phyloP scores from a whole-genome alignment of 768 basidiomycete genomes.

The Saitozyma sp. region DNA sequence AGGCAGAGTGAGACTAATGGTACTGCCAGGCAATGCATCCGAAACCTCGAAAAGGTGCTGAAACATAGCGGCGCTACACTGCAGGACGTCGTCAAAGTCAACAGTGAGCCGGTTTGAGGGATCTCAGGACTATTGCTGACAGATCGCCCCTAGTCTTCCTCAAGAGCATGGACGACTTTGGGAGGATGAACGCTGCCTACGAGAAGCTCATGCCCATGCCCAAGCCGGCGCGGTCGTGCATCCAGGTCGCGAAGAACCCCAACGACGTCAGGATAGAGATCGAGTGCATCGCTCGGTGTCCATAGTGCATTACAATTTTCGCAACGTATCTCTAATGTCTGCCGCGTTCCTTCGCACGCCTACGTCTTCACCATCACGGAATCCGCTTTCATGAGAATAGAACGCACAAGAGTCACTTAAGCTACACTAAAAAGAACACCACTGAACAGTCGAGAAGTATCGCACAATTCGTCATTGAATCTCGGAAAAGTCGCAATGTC shows the following conservation, averaged over 20 bases:
- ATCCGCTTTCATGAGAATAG: no score
- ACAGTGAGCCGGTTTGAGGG: slow-evolving; percentile 7
- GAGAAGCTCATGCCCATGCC: slow-evolving; percentile 11
- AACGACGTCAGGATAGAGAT: slow-evolving; percentile 12
- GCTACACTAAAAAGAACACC: no score
- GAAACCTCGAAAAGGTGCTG: slow-evolving; percentile 13
- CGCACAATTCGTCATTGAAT: no score
- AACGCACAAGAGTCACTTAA: no score
- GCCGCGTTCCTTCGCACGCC: no score
- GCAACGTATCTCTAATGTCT: not conserved
- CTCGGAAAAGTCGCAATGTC: no score
- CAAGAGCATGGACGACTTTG: slow-evolving; percentile 12
- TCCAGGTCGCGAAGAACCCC: slow-evolving; percentile 12
- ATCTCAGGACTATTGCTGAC: not conserved
- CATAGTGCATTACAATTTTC: not conserved
- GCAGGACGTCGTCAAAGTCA: slow-evolving; percentile 13
- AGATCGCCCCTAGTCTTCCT: slow-evolving; percentile 5
- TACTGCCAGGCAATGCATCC: slow-evolving; percentile 12
- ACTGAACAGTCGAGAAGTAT: no score
- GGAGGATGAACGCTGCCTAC: slow-evolving; percentile 10
- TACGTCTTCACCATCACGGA: no score
- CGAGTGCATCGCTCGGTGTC: slow-evolving; percentile 6
- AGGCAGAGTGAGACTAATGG: not conserved
- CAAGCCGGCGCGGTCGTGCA: slow-evolving; percentile 14
- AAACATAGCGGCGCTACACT: slow-evolving; percentile 8